Base-by-base conservation (phyloP, 148 eudicot species). In the Vaccinium myrtillus region DNA sequence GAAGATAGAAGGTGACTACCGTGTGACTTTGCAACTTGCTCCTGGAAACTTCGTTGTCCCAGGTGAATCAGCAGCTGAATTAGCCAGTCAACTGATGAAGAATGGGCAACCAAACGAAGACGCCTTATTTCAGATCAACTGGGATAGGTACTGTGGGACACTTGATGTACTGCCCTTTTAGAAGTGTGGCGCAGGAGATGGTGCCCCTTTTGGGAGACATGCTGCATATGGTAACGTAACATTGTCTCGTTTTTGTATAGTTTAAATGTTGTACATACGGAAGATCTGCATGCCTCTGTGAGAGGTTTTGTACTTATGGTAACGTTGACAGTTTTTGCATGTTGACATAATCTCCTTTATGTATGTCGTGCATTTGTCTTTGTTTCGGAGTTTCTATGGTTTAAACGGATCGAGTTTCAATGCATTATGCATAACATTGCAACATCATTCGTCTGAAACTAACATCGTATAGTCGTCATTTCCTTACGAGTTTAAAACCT, bases 81-180 rank as follows among this genome's bases (percentile, higher is more conserved):
- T 83, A 56, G 87, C 90, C 13, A 21, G 80, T 13, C 67, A 53
- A 32, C 58, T 69, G 54, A 54, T 86, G 91, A 85, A 88, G 81
- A 84, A 88, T 71, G 84, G 84, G 43, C 48, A n/a, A n/a, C 54
- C 88, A 49, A 79, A 54, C 16, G 90, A 25, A 25, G 36, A 91
- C 54, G 80, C 88, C 19, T 59, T 86, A 12, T 87, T 89, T 81
- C 87, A 89, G 86, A 78, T 86, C 2, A 82, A 91, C 63, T 87
- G 80, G 87, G 91, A 86, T 21, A 87, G 36, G 7, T 86, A 50
- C 56, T 75, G 51, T 54, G 87, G 79, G 21, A 73, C 87, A 16
- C 70, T 84, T 70, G 83, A 78, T 82, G 14, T 81, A 39, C 79
- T 81, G 36, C 79, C 84, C 69, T 11, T 19, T 73, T 58, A 8